phyloP scores from a whole-genome alignment of 2,329 filamentous ascomycete species.

The Xylaria sp. region DNA sequence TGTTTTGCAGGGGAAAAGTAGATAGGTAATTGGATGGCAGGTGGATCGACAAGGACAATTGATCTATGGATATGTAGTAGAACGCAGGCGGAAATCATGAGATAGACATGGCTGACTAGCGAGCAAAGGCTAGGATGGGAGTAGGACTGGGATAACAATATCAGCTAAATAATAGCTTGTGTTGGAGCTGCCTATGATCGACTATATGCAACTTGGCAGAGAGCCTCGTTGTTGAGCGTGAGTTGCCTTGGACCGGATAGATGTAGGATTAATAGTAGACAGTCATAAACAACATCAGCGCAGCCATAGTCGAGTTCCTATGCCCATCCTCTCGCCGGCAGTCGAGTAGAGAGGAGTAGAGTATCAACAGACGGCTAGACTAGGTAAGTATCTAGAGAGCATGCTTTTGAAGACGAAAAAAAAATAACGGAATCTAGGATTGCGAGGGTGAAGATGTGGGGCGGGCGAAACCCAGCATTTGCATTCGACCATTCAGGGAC shows the following conservation, averaged over 20 bases:
- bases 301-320: slow-evolving; percentile 20
- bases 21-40: background rate
- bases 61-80: background rate
- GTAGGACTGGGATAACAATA: slow-evolving; percentile 9
- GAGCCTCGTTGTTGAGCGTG: background rate
- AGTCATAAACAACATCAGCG: slow-evolving; percentile 17
- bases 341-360: slow-evolving; percentile 18
- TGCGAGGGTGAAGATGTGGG: slow-evolving; percentile 20
- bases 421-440: slow-evolving; percentile 16
- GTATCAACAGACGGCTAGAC: slow-evolving; percentile 5
- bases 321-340: slow-evolving; percentile 17
- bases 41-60: slow-evolving; percentile 3
- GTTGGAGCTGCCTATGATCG: slow-evolving; percentile 22
- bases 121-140: too few relatives aligned
- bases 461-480: slow-evolving; percentile 7
- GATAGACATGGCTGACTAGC: slow-evolving; percentile 7
- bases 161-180: slow-evolving; percentile 25
- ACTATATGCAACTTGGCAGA: slow-evolving; percentile 8
- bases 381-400: too few relatives aligned
- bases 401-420: slow-evolving; percentile 13
- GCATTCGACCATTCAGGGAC: slow-evolving; percentile 1
- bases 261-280: background rate
- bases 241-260: background rate
- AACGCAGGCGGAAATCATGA: slow-evolving; percentile 6
- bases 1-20: background rate